Conservation (phyloP, 495 filamentous ascomycete species). For the Daldinia caldariorum region DNA sequence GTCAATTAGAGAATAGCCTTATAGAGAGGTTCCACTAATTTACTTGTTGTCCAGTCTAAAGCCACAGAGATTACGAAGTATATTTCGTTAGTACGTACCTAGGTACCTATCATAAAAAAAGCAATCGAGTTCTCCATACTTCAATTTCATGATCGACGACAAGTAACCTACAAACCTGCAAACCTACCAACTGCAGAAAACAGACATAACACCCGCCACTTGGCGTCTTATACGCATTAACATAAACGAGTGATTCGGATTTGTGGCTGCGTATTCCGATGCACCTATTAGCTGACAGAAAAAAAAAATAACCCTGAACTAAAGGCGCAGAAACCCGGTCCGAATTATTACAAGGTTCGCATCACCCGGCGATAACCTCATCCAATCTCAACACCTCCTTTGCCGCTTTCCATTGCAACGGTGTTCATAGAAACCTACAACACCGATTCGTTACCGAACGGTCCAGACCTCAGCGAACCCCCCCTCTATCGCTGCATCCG, state of each 20-base stretch:
- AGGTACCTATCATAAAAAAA: conserved; percentile 28
- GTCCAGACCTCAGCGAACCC: conserved; percentile 36
- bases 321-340: conserved; percentile 23
- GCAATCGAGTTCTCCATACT: conserved; percentile 25
- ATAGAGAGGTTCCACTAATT: conserved; percentile 34
- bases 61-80: neutral
- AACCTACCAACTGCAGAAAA: neutral
- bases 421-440: conserved; percentile 36
- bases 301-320: neutral
- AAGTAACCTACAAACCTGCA: neutral
- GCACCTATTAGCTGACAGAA: neutral
- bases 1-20: conserved; percentile 34
- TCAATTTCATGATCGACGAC: conserved; percentile 28
- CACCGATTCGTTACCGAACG: conserved; percentile 42
- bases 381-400: conserved; percentile 32
- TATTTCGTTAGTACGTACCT: conserved; percentile 5
- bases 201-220: neutral
- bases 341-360: conserved; percentile 31
- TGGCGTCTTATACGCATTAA: conserved; percentile 1
- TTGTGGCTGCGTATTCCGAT: conserved; percentile 7
- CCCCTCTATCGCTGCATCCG: conserved; percentile 41
- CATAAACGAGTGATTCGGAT: conserved; percentile 13
- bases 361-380: conserved; percentile 37
- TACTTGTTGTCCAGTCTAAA: conserved; percentile 9
- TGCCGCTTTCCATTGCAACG: conserved; percentile 34